Conservation (phyloP, 306 rosid genomes). For the Corylus avellana region DNA sequence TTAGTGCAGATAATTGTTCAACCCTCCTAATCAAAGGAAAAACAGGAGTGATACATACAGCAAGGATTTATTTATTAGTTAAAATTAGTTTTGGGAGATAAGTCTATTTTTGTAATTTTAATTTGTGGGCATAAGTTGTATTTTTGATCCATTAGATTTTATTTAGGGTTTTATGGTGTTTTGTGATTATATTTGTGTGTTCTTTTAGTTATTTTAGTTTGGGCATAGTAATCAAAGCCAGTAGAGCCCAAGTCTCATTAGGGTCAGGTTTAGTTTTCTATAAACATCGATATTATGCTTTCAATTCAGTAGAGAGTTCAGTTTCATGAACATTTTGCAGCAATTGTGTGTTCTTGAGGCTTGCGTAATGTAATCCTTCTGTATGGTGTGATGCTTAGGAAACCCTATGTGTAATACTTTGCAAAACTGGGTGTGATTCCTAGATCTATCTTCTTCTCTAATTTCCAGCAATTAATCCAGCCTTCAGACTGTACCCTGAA, state of each 20-base stretch:
- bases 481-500: background rate
- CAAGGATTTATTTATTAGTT: too few relatives aligned
- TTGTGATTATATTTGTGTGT: too few relatives aligned
- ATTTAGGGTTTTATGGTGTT: too few relatives aligned
- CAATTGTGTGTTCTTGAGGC: background rate
- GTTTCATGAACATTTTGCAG: background rate
- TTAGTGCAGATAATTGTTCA: slow-evolving; percentile 1
- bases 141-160: too few relatives aligned
- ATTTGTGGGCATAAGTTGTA: too few relatives aligned
- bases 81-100: too few relatives aligned
- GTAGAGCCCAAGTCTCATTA: background rate
- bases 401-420: background rate
- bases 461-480: background rate
- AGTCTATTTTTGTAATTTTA: too few relatives aligned
- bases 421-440: background rate
- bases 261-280: background rate
- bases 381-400: background rate
- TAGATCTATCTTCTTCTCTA: slow-evolving; percentile 1
- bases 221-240: too few relatives aligned
- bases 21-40: too few relatives aligned
- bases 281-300: background rate
- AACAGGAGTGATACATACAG: too few relatives aligned
- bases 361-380: background rate
- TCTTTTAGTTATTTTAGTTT: too few relatives aligned
- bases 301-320: too few relatives aligned